phyloP scores from a whole-genome alignment of 805 yeast genomes.

The Candida berthetii region DNA sequence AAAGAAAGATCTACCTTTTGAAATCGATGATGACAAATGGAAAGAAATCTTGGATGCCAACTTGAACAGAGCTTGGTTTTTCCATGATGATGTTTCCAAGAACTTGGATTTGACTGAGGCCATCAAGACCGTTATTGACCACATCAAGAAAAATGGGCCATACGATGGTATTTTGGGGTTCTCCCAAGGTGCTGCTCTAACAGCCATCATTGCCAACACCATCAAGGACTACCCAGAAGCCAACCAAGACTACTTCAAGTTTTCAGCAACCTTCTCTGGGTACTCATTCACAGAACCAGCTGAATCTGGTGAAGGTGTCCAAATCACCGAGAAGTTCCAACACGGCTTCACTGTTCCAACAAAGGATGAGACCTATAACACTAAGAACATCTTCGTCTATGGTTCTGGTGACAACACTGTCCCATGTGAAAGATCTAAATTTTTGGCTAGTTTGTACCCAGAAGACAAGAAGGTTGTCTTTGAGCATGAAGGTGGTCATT shows the following conservation, averaged over 20 bases:
- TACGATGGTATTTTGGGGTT: constrained; percentile 88
- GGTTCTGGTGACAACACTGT: constrained; percentile 90
- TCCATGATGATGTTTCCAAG: constrained; percentile 38
- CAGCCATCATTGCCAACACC: constrained; percentile 60
- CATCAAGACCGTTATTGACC: constrained; percentile 38
- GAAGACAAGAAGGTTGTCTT: constrained; percentile 38
- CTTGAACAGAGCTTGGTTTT: constrained; percentile 71
- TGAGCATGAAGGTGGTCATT: constrained; percentile 95
- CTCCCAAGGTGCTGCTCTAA: constrained; percentile 91
- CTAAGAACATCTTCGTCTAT: constrained; percentile 63
- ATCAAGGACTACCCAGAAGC: constrained; percentile 37
- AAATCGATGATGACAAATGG: constrained; percentile 48
- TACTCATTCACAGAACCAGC: constrained; percentile 37
- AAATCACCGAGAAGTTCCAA: constrained; percentile 28
- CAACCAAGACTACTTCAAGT: constrained; percentile 43
- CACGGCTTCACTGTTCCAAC: constrained; percentile 23
- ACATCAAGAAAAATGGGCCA: constrained; percentile 65
- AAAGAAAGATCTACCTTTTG: constrained; percentile 70
- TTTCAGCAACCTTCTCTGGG: constrained; percentile 76
- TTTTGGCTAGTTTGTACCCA: constrained; percentile 49
- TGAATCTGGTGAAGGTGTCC: constrained; percentile 23
- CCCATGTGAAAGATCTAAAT: constrained; percentile 60
- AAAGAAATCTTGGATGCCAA: constrained; percentile 38
- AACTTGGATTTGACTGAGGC: constrained; percentile 48
- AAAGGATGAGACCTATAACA: constrained; percentile 21